These are phyloP conservation scores for Cymbopogon flexuosus DNA, from an alignment of 202 grass and related monocot genomes.

Conservation along the genomic window DNA sequence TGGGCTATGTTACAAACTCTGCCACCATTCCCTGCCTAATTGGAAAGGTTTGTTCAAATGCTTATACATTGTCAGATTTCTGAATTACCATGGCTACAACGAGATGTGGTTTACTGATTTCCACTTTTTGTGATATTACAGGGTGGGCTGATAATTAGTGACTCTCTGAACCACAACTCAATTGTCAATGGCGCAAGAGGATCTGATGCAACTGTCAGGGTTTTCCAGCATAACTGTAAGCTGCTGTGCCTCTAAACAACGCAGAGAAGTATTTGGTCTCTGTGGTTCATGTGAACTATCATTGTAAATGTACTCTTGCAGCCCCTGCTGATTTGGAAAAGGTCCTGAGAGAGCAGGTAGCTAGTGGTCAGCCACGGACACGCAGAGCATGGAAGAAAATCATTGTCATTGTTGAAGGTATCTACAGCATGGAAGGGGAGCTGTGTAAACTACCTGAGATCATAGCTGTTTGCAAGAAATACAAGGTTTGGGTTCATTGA, in stretches of 20 bases:
- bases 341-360: conserved; percentile 72
- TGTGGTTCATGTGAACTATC: not conserved
- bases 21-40: conserved; percentile 61
- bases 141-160: conserved; percentile 73
- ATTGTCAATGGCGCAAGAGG: conserved; percentile 73
- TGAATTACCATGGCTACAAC: not conserved
- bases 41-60: conserved; percentile 50
- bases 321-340: conserved; percentile 72
- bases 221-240: conserved; percentile 79
- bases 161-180: conserved; percentile 74
- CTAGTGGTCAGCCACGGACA: conserved; percentile 64
- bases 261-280: not conserved
- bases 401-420: conserved; percentile 90
- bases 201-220: conserved; percentile 50
- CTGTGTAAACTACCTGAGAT: conserved; percentile 89
- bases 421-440: conserved; percentile 97
- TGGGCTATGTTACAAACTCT: conserved; percentile 82
- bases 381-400: conserved; percentile 73
- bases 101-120: not conserved
- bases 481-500: conserved; percentile 41
- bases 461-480: conserved; percentile 54
- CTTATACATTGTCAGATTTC: not conserved
- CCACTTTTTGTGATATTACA: conserved; percentile 6
- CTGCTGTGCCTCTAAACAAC: not conserved
- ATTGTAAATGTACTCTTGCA: conserved; percentile 20